Evolutionary conservation across 1,284 basidiomycete species (phyloP).

Genomic region (Lentinus polychrous): DNA sequence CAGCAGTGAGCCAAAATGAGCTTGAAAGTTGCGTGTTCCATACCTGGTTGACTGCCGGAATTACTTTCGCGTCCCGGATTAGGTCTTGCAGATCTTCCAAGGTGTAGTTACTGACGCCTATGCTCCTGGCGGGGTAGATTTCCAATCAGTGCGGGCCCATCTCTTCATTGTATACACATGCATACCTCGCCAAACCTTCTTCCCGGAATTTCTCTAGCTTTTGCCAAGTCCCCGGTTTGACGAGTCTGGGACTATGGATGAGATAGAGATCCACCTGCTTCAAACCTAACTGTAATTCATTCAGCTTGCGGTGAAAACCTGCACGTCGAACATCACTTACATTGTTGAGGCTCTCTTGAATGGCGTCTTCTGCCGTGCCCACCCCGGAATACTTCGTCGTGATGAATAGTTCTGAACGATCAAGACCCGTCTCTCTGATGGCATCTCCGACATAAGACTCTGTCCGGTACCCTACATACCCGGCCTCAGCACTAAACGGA

Average conservation of each 20-base stretch:
- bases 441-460: slow-evolving; percentile 35
- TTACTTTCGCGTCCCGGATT: slow-evolving; percentile 46
- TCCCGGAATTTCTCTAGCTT: slow-evolving; percentile 54
- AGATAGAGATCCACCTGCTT: slow-evolving; percentile 69
- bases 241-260: slow-evolving; percentile 47
- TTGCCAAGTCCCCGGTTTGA: slow-evolving; percentile 49
- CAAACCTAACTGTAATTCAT: slow-evolving; percentile 44
- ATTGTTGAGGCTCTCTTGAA: slow-evolving; percentile 41
- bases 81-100: slow-evolving; percentile 48
- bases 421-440: slow-evolving; percentile 28
- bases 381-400: slow-evolving; percentile 54
- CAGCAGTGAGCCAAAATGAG: not conserved
- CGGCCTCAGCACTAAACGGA: not conserved
- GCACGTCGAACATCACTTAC: not conserved
- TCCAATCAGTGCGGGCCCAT: not conserved
- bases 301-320: not conserved
- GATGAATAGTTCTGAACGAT: slow-evolving; percentile 29
- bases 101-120: slow-evolving; percentile 74
- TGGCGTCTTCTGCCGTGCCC: slow-evolving; percentile 46
- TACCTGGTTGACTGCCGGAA: slow-evolving; percentile 70
- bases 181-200: slow-evolving; percentile 50
- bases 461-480: slow-evolving; percentile 32
- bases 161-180: not conserved
- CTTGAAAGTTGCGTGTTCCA: slow-evolving; percentile 5
- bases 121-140: slow-evolving; percentile 40